Conservation (phyloP, 768 basidiomycete species). For the Boletus sp. region DNA sequence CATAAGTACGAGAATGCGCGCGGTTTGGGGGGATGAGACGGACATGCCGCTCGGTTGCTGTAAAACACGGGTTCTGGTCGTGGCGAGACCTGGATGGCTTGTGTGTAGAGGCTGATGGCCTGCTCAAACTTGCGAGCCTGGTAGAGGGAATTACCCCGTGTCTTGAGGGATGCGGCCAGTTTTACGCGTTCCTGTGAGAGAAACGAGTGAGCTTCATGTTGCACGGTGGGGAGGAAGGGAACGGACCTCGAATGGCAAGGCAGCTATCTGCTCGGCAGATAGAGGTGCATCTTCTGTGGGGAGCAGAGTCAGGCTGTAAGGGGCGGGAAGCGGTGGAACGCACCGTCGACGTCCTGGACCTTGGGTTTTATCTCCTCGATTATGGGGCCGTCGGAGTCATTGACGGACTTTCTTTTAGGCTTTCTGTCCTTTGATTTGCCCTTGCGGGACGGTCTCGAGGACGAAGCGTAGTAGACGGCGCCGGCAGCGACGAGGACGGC, state of each 20-base stretch:
- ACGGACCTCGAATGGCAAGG: conserved; percentile 56
- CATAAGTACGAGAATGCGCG: neutral
- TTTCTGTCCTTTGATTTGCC: conserved; percentile 46
- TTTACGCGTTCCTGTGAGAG: conserved; percentile 56
- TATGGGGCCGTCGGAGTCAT: conserved; percentile 67
- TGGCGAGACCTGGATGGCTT: conserved; percentile 69
- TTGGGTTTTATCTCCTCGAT: conserved; percentile 69
- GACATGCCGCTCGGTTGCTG: conserved; percentile 96
- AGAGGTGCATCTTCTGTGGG: conserved; percentile 40
- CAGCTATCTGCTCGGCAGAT: conserved; percentile 52
- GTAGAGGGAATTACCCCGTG: conserved; percentile 71
- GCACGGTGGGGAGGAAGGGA: neutral
- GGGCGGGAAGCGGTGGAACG: conserved; percentile 6
- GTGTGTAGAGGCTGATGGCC: conserved; percentile 67
- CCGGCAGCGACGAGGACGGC: conserved; percentile 69
- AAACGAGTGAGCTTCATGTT: conserved; percentile 10
- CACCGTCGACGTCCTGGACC: conserved; percentile 34
- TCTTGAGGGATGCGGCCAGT: conserved; percentile 62
- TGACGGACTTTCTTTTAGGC: conserved; percentile 51
- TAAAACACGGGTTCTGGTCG: conserved; percentile 90
- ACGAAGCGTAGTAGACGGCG: conserved; percentile 68
- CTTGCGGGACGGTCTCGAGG: conserved; percentile 37
- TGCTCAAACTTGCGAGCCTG: conserved; percentile 53
- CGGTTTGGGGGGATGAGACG: conserved; percentile 19
- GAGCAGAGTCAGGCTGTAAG: conserved; percentile 7